Conservation (phyloP, 352 stramenopile species). For the Pythium oligandrum region DNA sequence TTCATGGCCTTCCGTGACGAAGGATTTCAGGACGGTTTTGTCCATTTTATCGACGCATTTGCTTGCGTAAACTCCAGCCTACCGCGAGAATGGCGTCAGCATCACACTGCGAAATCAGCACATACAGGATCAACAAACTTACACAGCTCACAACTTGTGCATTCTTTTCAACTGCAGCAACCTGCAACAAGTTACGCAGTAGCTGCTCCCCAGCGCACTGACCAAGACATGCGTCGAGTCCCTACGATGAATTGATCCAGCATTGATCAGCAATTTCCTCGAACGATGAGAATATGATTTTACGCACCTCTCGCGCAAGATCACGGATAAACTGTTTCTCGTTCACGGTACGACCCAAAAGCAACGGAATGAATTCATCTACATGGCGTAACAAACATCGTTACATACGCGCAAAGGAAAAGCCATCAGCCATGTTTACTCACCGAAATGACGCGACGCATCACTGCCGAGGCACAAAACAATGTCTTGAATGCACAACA, state of each 20-base stretch:
- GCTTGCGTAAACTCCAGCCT: slow-evolving; percentile 33
- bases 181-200: slow-evolving; percentile 11
- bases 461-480: slow-evolving; percentile 17
- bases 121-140: background rate
- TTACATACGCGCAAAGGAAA: slow-evolving; percentile 12
- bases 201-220: slow-evolving; percentile 7
- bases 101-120: background rate
- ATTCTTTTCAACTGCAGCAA: slow-evolving; percentile 16
- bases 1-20: slow-evolving; percentile 35
- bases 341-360: slow-evolving; percentile 46
- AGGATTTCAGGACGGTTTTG: slow-evolving; percentile 24
- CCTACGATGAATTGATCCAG: slow-evolving; percentile 1
- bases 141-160: slow-evolving; percentile 19
- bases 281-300: too few species aligned
- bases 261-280: slow-evolving; percentile 2
- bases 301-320: slow-evolving; percentile 30
- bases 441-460: too few species aligned
- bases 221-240: slow-evolving; percentile 12
- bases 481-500: slow-evolving; percentile 64
- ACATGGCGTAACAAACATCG: background rate
- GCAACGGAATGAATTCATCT: slow-evolving; percentile 43
- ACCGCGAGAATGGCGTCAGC: background rate
- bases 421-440: slow-evolving; percentile 2
- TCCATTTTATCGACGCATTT: slow-evolving; percentile 55
- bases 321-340: slow-evolving; percentile 77